Evolutionary conservation across 2,329 filamentous ascomycete genomes (phyloP).

Genomic region (Chaetomium globosum): DNA sequence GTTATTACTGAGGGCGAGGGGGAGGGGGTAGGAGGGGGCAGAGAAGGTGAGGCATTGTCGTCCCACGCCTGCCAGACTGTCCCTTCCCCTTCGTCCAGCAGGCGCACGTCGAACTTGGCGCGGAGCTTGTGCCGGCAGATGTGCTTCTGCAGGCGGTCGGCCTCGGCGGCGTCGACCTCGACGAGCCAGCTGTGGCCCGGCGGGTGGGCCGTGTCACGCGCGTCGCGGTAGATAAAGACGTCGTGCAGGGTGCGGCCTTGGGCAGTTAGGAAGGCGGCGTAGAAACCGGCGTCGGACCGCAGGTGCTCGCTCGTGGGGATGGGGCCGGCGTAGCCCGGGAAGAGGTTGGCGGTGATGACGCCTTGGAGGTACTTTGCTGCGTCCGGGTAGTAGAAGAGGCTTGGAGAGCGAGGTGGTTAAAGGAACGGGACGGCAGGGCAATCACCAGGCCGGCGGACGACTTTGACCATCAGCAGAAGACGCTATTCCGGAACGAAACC

Average conservation of each 20-base stretch:
- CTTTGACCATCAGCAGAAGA: too few species aligned
- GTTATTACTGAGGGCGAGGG: conserved; percentile 39
- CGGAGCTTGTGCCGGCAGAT: conserved; percentile 84
- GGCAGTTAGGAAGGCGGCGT: conserved; percentile 83
- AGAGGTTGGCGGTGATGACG: conserved; percentile 74
- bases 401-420: too few species aligned
- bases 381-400: too few species aligned
- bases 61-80: conserved; percentile 77
- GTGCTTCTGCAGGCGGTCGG: conserved; percentile 65
- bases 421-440: too few species aligned
- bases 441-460: too few species aligned
- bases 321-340: conserved; percentile 37
- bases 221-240: conserved; percentile 79
- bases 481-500: too few species aligned
- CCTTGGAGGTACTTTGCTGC: conserved; percentile 85
- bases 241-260: conserved; percentile 83
- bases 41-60: too few species aligned
- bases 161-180: conserved; percentile 75
- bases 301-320: conserved; percentile 28
- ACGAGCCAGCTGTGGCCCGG: conserved; percentile 66
- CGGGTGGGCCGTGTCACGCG: conserved; percentile 28
- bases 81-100: conserved; percentile 66
- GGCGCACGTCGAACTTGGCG: conserved; percentile 71
- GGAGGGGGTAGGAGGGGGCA: conserved; percentile 29
- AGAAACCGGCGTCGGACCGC: conserved; percentile 58